A percentile compares a stretch with the other conserved stretches of the same genome.
Evolutionary conservation across 352 stramenopile genomes (phyloP).

Genomic region (Saprolegnia diclina): DNA sequence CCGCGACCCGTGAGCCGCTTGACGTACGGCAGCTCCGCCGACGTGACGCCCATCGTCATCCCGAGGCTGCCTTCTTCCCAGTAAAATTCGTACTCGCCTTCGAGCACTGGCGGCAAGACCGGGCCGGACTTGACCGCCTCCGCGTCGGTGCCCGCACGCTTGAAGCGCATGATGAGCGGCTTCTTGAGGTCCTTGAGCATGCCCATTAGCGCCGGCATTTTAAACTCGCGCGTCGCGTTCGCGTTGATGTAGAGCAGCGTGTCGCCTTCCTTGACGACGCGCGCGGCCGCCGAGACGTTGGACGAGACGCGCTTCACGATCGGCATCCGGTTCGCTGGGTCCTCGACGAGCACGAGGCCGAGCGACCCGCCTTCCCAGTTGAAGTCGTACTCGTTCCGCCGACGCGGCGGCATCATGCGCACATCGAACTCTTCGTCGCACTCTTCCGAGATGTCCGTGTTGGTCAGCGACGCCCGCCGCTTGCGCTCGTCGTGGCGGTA

Average conservation of each 20-base stretch:
- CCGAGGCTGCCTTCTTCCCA: conserved; percentile 75
- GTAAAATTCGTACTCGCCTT: conserved; percentile 79
- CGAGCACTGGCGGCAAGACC: conserved; percentile 34
- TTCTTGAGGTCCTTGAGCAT: conserved; percentile 75
- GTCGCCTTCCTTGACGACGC: conserved; percentile 48
- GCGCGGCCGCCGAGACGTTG: conserved; percentile 43
- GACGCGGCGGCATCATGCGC: conserved; percentile 18
- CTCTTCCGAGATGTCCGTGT: conserved; percentile 18
- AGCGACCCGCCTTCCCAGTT: conserved; percentile 62
- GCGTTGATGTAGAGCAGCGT: conserved; percentile 80
- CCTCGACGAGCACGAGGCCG: conserved; percentile 64
- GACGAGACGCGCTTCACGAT: conserved; percentile 71
- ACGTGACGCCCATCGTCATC: conserved; percentile 60
- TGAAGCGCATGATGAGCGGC: conserved; percentile 69
- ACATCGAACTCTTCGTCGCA: conserved; percentile 19
- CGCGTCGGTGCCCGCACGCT: conserved; percentile 17
- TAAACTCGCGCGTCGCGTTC: conserved; percentile 59
- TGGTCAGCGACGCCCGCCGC: conserved; percentile 3
- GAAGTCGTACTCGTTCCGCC: conserved; percentile 71
- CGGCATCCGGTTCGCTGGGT: conserved; percentile 58
- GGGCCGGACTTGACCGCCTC: not conserved
- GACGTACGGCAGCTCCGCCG: conserved; percentile 55
- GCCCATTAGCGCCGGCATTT: conserved; percentile 62
- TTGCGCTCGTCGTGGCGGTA: not conserved
- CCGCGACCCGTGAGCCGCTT: conserved; percentile 77